Conservation (phyloP, 345 rosid species). For the Syzygium aqueum region DNA sequence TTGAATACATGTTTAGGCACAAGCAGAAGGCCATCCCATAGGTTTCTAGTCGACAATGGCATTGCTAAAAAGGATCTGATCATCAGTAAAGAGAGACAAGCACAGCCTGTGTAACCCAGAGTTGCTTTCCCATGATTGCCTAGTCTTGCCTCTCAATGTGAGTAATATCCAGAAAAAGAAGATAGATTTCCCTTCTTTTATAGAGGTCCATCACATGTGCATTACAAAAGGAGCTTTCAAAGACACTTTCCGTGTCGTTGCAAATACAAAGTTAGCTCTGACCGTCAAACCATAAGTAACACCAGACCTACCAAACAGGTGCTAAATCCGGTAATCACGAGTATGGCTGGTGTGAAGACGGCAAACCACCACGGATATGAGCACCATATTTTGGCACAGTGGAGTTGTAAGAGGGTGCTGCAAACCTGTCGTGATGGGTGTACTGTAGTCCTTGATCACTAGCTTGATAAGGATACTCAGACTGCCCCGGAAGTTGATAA, state of each 20-base stretch:
- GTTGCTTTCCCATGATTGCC: background rate
- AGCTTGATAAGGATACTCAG: conserved; percentile 27
- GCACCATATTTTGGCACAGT: conserved; percentile 16
- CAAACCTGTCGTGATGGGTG: conserved; percentile 19
- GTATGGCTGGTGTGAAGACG: conserved; percentile 25
- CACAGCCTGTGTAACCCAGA: background rate
- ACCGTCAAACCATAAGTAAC: background rate
- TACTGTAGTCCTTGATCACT: conserved; percentile 30
- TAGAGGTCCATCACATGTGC: background rate
- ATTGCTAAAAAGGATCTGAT: background rate
- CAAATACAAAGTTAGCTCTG: background rate
- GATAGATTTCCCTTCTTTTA: background rate
- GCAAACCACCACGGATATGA: conserved; percentile 13
- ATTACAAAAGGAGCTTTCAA: background rate
- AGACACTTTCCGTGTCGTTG: background rate
- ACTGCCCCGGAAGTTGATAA: conserved; percentile 26
- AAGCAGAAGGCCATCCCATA: background rate
- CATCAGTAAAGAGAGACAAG: background rate
- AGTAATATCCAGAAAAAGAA: background rate
- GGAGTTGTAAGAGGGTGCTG: conserved; percentile 13
- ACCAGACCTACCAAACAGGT: background rate
- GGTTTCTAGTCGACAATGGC: background rate
- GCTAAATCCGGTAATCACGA: conserved; percentile 3
- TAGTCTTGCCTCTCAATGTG: background rate
- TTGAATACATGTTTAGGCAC: background rate